Conservation (phyloP, 768 basidiomycete species). For the Tylopilus balloui region DNA sequence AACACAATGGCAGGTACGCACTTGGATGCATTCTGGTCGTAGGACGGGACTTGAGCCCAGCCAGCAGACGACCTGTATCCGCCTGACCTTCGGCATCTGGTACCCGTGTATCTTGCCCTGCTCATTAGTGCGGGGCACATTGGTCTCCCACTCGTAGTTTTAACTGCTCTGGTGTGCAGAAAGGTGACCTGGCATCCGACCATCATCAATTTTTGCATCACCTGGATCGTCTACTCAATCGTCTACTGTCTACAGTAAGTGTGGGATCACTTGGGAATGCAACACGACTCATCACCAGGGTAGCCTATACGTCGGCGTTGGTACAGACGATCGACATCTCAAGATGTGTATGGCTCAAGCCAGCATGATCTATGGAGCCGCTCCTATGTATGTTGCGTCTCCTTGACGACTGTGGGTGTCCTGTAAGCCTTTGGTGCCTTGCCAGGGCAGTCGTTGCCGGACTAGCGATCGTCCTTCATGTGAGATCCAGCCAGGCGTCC, state of each 20-base stretch:
- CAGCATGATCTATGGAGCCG: conserved; percentile 47
- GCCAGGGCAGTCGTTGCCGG: conserved; percentile 41
- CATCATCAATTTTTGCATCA: conserved; percentile 54
- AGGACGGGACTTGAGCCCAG: not conserved
- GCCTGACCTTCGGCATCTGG: conserved; percentile 29
- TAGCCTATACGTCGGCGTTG: conserved; percentile 33
- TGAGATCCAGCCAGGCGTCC: conserved; percentile 11
- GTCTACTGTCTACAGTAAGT: conserved; percentile 49
- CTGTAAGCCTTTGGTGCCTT: conserved; percentile 2
- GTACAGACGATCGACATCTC: conserved; percentile 22
- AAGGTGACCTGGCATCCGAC: conserved; percentile 45
- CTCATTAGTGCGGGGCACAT: conserved; percentile 51
- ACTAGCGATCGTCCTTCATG: conserved; percentile 40
- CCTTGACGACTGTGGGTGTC: not conserved
- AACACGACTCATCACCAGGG: conserved; percentile 7
- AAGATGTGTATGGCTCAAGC: conserved; percentile 48
- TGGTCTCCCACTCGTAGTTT: conserved; percentile 45
- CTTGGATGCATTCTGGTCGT: not conserved
- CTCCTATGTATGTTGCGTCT: conserved; percentile 44
- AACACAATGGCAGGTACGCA: conserved; percentile 18
- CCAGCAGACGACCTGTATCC: conserved; percentile 6
- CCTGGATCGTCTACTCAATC: conserved; percentile 53
- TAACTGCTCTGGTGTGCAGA: conserved; percentile 42
- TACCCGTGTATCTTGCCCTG: conserved; percentile 41
- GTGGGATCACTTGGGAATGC: not conserved